A percentile compares a stretch with the other conserved stretches of the same genome.
These are phyloP conservation scores for Lipomyces yamanashiensis DNA, from an alignment of 805 yeast species.

Conservation along the genomic window DNA sequence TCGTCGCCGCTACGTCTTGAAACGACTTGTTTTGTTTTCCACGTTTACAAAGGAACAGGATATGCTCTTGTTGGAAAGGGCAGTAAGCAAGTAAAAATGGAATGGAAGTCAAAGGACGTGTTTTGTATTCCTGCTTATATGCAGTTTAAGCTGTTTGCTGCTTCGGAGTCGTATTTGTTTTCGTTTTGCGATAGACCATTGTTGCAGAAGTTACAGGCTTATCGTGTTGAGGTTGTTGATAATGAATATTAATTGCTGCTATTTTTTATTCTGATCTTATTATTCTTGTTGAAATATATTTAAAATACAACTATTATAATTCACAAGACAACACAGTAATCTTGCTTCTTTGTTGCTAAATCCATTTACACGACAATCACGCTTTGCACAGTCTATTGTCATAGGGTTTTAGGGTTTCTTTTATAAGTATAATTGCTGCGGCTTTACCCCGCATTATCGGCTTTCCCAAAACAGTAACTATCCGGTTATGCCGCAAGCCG, in stretches of 20 bases:
- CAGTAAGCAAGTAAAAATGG: background rate
- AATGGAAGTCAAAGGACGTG: conserved; percentile 6
- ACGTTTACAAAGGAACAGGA: conserved; percentile 4
- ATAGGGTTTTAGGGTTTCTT: no score
- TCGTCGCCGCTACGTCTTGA: background rate
- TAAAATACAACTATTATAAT: no score
- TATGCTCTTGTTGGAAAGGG: conserved; percentile 1
- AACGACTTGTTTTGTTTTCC: background rate
- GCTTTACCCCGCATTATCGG: no score
- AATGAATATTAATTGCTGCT: background rate
- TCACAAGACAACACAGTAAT: no score
- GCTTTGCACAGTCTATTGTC: no score
- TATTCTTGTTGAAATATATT: background rate
- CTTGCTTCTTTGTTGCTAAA: no score
- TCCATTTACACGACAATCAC: no score
- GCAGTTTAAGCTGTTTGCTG: background rate
- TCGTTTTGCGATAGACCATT: conserved; percentile 5
- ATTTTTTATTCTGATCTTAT: background rate
- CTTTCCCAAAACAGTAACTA: no score
- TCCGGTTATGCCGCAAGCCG: no score
- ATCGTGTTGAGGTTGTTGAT: background rate
- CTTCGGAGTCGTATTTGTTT: background rate
- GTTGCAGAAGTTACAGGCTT: background rate
- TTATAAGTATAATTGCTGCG: no score
- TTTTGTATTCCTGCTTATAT: background rate